Base-by-base conservation (phyloP, 768 basidiomycete species). In the Phaeotremella fagi region DNA sequence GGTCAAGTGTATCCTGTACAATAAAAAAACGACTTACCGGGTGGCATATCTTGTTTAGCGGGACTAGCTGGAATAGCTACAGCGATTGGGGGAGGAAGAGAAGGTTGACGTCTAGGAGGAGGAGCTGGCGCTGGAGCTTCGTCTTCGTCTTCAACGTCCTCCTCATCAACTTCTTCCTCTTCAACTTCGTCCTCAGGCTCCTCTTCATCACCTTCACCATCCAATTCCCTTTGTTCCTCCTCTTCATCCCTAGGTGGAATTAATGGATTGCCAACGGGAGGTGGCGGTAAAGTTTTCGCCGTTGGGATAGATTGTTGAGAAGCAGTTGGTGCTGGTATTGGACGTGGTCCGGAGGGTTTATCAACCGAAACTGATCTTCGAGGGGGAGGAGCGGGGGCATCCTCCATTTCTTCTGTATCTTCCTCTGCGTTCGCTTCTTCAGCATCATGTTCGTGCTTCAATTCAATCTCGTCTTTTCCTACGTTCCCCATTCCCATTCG, bases 401-500 rank as follows among this genome's bases (percentile, higher is more conserved):
- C 60, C n/a, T 63, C 64, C 0, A 60, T 60, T 1, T 65, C 66
- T 12, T 54, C 51, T 12, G 55, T 57, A 16, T 54, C 64, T 9
- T 52, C 54, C n/a, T 55, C 60, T 18, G 52, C 50, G 24, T 20
- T 26, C 2, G 46, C 27, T 14, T 46, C 33, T 9, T 24, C 45
- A 42, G 55, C 59, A 9, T 64, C 63, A 2, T 63, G 61, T 16
- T 68, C 63, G 45, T 70, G 70, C 53, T 71, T 74, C 56, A 65
- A 23, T 42, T 71, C 70, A 12, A 74, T 42, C 50, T 74, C 72
- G 43, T 74, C 72, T 25, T 64, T 62, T 6, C 61, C 60, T 25
- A 67, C 26, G 31, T 60, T 57, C 0, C 56, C 53, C 24, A 52
- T 12, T 9, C 54, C 38, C 7, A 46, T 50, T 25, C 38, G 51